phyloP scores from a whole-genome alignment of 2,329 filamentous ascomycete genomes.

The Plenodomus lindquistii region DNA sequence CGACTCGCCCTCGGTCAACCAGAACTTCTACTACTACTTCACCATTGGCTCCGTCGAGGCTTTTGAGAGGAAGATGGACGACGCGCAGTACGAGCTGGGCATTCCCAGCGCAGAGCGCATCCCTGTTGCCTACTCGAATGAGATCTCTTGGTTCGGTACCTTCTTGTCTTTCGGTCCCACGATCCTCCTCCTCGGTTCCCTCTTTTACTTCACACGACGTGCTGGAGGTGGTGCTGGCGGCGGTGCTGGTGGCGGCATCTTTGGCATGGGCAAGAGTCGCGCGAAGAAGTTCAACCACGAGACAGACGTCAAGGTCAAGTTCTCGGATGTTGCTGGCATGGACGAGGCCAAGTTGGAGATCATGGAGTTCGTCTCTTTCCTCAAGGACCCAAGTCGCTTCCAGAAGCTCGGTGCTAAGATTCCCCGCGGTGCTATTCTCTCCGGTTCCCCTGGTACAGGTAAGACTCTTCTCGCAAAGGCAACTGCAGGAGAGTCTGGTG shows the following conservation, averaged over 20 bases:
- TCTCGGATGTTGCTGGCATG: conserved; percentile 94
- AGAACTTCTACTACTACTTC: conserved; percentile 85
- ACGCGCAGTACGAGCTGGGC: conserved; percentile 82
- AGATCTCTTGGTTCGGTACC: conserved; percentile 72
- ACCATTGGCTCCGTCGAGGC: conserved; percentile 92
- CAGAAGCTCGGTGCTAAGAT: conserved; percentile 97
- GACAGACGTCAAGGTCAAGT: conserved; percentile 94
- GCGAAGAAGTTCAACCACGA: conserved; percentile 98
- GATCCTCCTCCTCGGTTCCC: conserved; percentile 78
- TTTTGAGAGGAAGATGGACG: conserved; percentile 86
- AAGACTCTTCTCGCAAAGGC: conserved; percentile 97
- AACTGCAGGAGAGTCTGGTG: conserved; percentile 92
- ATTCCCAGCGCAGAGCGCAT: conserved; percentile 90
- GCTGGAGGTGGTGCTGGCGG: conserved; percentile 66
- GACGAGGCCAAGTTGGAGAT: conserved; percentile 98
- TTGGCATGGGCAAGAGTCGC: conserved; percentile 93
- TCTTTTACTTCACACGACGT: conserved; percentile 78
- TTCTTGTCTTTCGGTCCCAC: conserved; percentile 85
- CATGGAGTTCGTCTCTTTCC: conserved; percentile 98
- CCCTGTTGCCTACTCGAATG: conserved; percentile 82
- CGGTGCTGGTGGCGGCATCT: conserved; percentile 73
- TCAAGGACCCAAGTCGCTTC: conserved; percentile 91
- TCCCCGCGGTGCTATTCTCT: conserved; percentile 91
- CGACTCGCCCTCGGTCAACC: conserved; percentile 69
- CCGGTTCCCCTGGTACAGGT: conserved; percentile 96